Percentiles rank a stretch among this genome's conserved stretches.
These are phyloP conservation scores for Blastobotrys robertii DNA, from an alignment of 805 yeast species.

Conservation along the genomic window DNA sequence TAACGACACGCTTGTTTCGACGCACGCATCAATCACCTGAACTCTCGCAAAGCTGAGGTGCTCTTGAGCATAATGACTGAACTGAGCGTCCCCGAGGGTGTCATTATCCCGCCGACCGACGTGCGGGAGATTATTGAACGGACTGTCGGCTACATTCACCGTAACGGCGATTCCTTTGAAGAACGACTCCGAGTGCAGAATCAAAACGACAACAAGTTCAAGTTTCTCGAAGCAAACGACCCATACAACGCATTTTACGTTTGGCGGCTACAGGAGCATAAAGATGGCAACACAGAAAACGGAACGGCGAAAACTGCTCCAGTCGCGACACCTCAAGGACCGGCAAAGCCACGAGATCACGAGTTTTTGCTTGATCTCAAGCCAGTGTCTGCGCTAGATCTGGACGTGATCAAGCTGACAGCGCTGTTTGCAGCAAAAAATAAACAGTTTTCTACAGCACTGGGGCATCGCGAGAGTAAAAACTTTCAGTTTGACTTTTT, in stretches of 20 bases:
- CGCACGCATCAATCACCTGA: no score
- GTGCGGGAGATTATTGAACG: slow-evolving; percentile 47
- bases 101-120: slow-evolving; percentile 46
- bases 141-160: slow-evolving; percentile 58
- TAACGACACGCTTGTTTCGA: no score
- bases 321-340: slow-evolving; percentile 6
- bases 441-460: slow-evolving; percentile 32
- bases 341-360: slow-evolving; percentile 21
- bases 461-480: slow-evolving; percentile 25
- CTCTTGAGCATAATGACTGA: no score
- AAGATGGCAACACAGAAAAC: slow-evolving; percentile 18
- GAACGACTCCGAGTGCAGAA: slow-evolving; percentile 41
- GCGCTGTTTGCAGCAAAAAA: slow-evolving; percentile 61
- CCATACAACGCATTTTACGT: slow-evolving; percentile 50
- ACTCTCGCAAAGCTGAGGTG: no score
- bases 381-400: slow-evolving; percentile 49
- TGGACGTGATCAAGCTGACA: slow-evolving; percentile 58
- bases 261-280: slow-evolving; percentile 33
- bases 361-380: slow-evolving; percentile 26
- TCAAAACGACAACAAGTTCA: slow-evolving; percentile 42
- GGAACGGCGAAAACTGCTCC: neutral
- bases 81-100: slow-evolving; percentile 30
- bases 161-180: slow-evolving; percentile 63
- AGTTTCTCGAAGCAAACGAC: slow-evolving; percentile 49
- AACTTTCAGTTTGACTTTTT: slow-evolving; percentile 62